phyloP scores from a whole-genome alignment of 2,329 filamentous ascomycete genomes.

The Verticillium isaacii region DNA sequence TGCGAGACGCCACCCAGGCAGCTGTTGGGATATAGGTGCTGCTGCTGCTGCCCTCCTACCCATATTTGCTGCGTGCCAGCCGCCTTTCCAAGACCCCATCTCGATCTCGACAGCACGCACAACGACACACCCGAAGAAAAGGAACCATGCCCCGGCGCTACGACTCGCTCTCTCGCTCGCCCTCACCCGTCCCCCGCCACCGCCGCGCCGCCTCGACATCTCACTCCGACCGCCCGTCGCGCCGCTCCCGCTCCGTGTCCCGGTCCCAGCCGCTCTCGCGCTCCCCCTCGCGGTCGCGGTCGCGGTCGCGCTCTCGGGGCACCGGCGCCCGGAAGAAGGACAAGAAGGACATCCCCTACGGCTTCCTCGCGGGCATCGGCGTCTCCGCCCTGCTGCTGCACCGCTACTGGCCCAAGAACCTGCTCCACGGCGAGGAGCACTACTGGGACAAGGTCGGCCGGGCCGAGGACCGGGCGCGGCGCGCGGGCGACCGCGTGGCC shows the following conservation, averaged over 20 bases:
- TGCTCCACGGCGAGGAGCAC: conserved; percentile 20
- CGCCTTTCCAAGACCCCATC: too few species aligned
- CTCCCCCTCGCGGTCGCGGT: neutral
- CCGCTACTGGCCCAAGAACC: conserved; percentile 28
- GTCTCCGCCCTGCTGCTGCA: conserved; percentile 27
- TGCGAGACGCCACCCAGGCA: neutral
- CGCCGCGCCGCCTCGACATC: neutral
- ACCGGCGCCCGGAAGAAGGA: neutral
- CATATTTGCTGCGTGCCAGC: too few species aligned
- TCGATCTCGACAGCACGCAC: too few species aligned
- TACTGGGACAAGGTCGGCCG: conserved; percentile 19
- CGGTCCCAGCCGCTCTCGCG: neutral
- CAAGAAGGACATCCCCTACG: conserved; percentile 20
- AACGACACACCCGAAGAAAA: neutral
- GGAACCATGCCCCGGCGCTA: neutral
- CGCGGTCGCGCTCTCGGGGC: neutral
- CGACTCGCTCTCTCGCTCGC: neutral
- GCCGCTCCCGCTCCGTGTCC: neutral
- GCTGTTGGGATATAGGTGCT: neutral
- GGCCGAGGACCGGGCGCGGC: neutral
- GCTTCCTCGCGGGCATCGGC: conserved; percentile 28
- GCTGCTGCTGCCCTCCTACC: too few species aligned
- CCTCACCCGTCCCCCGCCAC: neutral
- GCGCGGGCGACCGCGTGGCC: conserved; percentile 5
- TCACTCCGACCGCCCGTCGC: neutral